Base-by-base conservation (phyloP, 2,329 filamentous ascomycete genomes). In the Cytospora piceae region DNA sequence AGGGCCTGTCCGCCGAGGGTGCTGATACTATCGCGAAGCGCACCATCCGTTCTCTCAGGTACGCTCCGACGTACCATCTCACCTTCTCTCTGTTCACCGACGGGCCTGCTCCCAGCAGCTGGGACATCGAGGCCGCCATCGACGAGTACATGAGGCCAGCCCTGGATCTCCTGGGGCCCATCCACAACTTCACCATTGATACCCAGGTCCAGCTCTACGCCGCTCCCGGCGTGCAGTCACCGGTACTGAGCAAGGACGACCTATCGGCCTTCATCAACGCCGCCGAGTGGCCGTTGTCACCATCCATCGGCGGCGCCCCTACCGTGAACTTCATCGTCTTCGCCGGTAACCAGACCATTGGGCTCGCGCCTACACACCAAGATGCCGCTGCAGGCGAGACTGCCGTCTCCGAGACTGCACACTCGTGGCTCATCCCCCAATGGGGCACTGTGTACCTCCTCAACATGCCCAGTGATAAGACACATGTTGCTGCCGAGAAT, bases 241-340 rank as follows among this genome's bases (percentile, higher is more conserved):
- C 88, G 29, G 83, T 90, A 0, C 80, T 99, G 42, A 88, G 86
- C 72, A 94, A 93, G 74, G 91, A 96, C 71, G 93, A 97, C 72
- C 83, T 99, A 1, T 93, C 92, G 46, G 94, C 92, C 1, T 99
- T 99, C 74, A 93, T 99, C 77, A 99, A 99, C 73, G 94, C 94
- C 2, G 95, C 95, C 2, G 95, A 99, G 79, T 99, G 95, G 95
- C 95, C 95, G 0, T 79, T 99, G 3, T 96, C 91, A 68, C 94
- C 94, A 0, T 97, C 93, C 64, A 98, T 99, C 70, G 95, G 94
- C 52, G 88, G 87, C 22, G 94, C 94, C 0, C 95, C 95, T 0
- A 99, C 95, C 0, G 89, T 99, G 73, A 98, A 99, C 78, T 98
- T 99, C 75, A 89, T 98, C 64, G 84, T 98, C 32, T 99, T 95